Percentiles rank a stretch among this genome's conserved stretches.
phyloP scores from a whole-genome alignment of 148 eudicot species.

The Nyssa sinensis region DNA sequence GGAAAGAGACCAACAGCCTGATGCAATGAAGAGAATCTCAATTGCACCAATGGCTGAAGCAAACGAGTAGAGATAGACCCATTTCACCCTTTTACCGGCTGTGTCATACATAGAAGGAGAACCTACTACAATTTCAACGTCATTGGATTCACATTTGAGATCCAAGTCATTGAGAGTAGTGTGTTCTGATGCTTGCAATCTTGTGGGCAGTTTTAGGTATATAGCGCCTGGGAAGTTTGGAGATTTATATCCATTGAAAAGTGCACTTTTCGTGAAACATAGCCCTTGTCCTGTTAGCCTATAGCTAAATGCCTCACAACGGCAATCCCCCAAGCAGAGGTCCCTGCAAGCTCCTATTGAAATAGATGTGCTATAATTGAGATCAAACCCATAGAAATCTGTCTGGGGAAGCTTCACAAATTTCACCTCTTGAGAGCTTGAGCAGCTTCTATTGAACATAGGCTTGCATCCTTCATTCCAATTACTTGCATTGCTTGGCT shows the following conservation, averaged over 20 bases:
- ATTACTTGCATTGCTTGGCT: conserved; percentile 27
- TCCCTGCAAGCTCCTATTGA: conserved; percentile 26
- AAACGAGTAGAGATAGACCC: conserved; percentile 44
- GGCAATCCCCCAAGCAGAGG: conserved; percentile 28
- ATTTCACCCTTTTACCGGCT: conserved; percentile 25
- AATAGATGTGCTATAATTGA: conserved; percentile 9
- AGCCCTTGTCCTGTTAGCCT: conserved; percentile 26
- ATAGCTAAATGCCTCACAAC: conserved; percentile 45
- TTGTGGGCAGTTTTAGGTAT: conserved; percentile 38
- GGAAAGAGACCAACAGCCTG: conserved; percentile 43
- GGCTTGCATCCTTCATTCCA: conserved; percentile 54
- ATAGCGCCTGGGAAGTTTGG: conserved; percentile 24
- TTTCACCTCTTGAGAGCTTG: conserved; percentile 19
- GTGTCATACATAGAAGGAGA: conserved; percentile 17
- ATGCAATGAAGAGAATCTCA: conserved; percentile 23
- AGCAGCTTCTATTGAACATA: conserved; percentile 22
- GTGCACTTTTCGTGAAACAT: conserved; percentile 39
- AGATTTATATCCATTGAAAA: conserved; percentile 36
- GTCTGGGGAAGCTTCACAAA: conserved; percentile 38
- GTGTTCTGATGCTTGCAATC: conserved; percentile 3
- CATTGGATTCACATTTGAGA: conserved; percentile 19
- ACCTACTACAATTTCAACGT: not conserved
- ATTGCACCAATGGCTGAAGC: conserved; percentile 27
- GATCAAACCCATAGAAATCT: conserved; percentile 49
- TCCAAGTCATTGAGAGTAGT: conserved; percentile 17